These are phyloP conservation scores for Fagus sylvatica DNA, from an alignment of 306 rosid genomes.

Conservation along the genomic window DNA sequence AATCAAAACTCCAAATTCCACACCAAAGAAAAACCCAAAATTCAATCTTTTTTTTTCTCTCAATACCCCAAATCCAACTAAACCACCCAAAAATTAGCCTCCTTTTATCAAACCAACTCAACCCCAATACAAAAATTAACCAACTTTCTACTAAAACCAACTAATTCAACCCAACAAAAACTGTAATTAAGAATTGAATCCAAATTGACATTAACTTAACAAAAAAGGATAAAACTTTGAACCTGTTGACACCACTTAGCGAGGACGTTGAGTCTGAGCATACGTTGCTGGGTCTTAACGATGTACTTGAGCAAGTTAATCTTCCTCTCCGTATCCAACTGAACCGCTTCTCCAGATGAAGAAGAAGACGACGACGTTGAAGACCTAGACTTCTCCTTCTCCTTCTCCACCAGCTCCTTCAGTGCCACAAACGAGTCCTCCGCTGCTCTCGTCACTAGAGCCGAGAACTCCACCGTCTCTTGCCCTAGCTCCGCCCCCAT, in stretches of 20 bases:
- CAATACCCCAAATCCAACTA: too few species aligned
- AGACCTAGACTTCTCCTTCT: slow-evolving; percentile 20
- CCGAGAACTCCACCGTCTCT: slow-evolving; percentile 87
- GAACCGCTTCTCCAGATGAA: slow-evolving; percentile 40
- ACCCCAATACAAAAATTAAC: too few species aligned
- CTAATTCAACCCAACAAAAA: too few species aligned
- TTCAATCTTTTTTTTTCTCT: too few species aligned
- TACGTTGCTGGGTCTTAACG: slow-evolving; percentile 90
- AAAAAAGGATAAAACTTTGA: background rate
- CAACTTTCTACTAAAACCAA: too few species aligned
- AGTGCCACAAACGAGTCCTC: slow-evolving; percentile 75
- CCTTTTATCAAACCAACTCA: too few species aligned
- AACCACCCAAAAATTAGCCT: too few species aligned
- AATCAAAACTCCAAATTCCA: too few species aligned
- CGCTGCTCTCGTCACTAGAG: slow-evolving; percentile 75
- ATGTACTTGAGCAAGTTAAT: slow-evolving; percentile 78
- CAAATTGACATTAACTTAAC: background rate
- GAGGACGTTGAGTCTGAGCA: slow-evolving; percentile 93
- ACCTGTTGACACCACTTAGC: slow-evolving; percentile 99
- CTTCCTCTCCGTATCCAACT: slow-evolving; percentile 83
- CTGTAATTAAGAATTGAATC: background rate
- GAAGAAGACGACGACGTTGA: background rate
- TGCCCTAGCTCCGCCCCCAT: slow-evolving; percentile 97
- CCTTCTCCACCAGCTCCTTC: slow-evolving; percentile 83
- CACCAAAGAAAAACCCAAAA: too few species aligned